A percentile compares a stretch with the other conserved stretches of the same genome.
These are phyloP conservation scores for Neurospora tetrasperma DNA, from an alignment of 495 filamentous ascomycete species.

Conservation along the genomic window DNA sequence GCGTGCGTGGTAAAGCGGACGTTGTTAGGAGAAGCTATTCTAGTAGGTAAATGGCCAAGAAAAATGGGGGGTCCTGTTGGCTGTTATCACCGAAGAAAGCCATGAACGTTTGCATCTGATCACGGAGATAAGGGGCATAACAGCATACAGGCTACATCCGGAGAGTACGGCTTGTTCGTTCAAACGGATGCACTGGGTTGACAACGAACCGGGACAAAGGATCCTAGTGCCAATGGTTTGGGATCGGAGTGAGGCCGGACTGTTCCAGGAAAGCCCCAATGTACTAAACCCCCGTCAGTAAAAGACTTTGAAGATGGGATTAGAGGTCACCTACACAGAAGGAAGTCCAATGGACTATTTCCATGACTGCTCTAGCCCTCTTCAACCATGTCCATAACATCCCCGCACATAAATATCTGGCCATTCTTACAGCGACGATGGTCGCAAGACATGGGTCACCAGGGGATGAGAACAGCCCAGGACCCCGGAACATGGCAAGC, in stretches of 20 bases:
- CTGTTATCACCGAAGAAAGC: neutral
- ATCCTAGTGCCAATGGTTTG: neutral
- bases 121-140: neutral
- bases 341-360: neutral
- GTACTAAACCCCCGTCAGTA: neutral
- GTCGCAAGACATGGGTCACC: neutral
- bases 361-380: neutral
- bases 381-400: neutral
- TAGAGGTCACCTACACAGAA: neutral
- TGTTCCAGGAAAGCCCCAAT: neutral
- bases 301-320: neutral
- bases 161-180: neutral
- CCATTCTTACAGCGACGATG: neutral
- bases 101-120: neutral
- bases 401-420: neutral
- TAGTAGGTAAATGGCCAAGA: neutral
- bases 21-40: neutral
- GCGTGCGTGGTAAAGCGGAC: neutral
- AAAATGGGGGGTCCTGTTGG: neutral
- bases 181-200: neutral
- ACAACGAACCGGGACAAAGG: neutral
- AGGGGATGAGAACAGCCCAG: neutral
- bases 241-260: neutral
- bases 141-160: neutral
- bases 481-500: neutral